Conservation (phyloP, 257 asterid genomes). For the Lavandula angustifolia region DNA sequence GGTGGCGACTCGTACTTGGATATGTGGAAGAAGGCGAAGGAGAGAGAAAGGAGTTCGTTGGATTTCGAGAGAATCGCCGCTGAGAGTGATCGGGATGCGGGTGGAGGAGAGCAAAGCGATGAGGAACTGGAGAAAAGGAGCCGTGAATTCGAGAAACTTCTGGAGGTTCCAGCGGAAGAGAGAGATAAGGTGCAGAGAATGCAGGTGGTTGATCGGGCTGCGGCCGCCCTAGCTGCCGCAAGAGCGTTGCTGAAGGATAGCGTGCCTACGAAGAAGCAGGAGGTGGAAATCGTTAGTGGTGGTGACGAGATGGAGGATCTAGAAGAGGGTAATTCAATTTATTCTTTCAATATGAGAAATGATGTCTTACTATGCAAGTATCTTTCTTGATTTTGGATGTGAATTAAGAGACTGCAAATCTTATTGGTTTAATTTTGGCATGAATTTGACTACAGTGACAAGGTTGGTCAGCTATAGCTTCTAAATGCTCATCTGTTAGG, state of each 20-base stretch:
- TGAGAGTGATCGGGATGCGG: constrained; percentile 19
- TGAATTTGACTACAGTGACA: neutral
- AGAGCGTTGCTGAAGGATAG: constrained; percentile 68
- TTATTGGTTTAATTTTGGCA: neutral
- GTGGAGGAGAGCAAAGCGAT: constrained; percentile 32
- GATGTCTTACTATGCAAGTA: neutral
- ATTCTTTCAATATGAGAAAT: neutral
- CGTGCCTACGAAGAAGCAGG: constrained; percentile 34
- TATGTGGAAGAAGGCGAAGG: constrained; percentile 90
- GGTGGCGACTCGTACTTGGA: constrained; percentile 72
- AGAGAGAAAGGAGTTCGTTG: constrained; percentile 55
- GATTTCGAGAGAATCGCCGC: constrained; percentile 62
- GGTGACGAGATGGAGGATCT: constrained; percentile 34
- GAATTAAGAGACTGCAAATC: neutral
- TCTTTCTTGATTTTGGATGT: neutral
- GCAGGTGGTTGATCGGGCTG: constrained; percentile 97
- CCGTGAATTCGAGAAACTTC: constrained; percentile 69
- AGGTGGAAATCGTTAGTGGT: constrained; percentile 20
- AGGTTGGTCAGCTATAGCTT: neutral
- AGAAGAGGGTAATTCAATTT: constrained; percentile 42
- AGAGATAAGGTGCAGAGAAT: constrained; percentile 79
- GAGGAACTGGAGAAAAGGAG: constrained; percentile 62
- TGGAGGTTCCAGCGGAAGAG: constrained; percentile 65
- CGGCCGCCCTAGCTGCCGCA: constrained; percentile 95
- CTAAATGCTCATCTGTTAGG: neutral